Conservation (phyloP, 2,329 filamentous ascomycete genomes). For the Pyrenophora tritici-repentis region DNA sequence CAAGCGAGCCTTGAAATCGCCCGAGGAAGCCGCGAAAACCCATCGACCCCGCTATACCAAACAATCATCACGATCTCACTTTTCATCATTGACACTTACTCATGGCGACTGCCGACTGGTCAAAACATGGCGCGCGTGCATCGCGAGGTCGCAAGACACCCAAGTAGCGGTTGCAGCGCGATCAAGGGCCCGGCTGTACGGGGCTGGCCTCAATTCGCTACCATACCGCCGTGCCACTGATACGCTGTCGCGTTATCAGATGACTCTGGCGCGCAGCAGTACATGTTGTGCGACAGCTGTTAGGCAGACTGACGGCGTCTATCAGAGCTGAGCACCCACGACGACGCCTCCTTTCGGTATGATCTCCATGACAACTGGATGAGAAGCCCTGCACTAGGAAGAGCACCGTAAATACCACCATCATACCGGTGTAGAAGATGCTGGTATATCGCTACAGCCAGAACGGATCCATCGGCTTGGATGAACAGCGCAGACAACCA, state of each 20-base stretch:
- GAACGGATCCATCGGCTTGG: background rate
- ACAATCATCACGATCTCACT: background rate
- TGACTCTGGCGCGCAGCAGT: conserved; percentile 5
- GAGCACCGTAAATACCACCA: too few species aligned
- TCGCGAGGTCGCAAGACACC: background rate
- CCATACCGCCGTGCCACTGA: background rate
- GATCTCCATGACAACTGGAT: background rate
- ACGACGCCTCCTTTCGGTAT: background rate
- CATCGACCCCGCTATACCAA: conserved; percentile 3
- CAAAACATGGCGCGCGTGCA: background rate
- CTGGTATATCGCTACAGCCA: background rate
- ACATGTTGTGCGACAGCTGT: background rate
- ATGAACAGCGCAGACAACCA: conserved; percentile 3
- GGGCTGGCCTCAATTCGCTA: background rate
- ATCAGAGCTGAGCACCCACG: background rate
- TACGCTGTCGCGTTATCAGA: conserved; percentile 9
- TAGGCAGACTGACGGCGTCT: background rate
- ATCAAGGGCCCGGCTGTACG: background rate
- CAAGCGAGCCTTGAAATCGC: conserved; percentile 1
- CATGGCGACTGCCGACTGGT: background rate
- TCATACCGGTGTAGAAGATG: background rate
- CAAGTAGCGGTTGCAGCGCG: background rate
- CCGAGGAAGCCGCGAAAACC: background rate
- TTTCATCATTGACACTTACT: background rate
- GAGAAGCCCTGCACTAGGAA: background rate